These are phyloP conservation scores for Platanthera zijinensis DNA, from an alignment of 106 monocot genomes.

Conservation along the genomic window DNA sequence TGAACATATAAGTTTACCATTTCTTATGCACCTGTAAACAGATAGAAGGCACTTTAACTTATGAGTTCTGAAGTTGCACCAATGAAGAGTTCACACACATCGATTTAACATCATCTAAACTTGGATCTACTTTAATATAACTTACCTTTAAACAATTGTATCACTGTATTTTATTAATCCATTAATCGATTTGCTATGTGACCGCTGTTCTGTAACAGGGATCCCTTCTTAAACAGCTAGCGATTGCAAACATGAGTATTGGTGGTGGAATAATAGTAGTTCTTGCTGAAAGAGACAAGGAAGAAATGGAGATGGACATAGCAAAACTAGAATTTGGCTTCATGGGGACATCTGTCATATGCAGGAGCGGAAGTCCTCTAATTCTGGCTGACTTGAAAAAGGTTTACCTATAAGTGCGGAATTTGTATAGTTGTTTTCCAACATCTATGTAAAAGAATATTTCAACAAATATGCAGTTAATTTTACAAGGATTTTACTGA, in stretches of 20 bases:
- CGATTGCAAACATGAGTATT: slow-evolving; percentile 88
- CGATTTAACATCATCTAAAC: no score
- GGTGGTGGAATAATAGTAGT: slow-evolving; percentile 90
- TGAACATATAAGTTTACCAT: no score
- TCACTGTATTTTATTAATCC: slow-evolving; percentile 1
- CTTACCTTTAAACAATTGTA: not conserved
- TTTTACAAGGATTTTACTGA: not conserved
- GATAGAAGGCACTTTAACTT: no score
- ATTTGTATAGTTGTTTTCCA: not conserved
- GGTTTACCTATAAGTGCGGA: slow-evolving; percentile 21
- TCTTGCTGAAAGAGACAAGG: slow-evolving; percentile 90
- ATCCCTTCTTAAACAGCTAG: slow-evolving; percentile 82
- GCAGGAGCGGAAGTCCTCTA: slow-evolving; percentile 93
- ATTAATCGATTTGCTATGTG: not conserved
- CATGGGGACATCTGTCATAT: slow-evolving; percentile 95
- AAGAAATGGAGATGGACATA: slow-evolving; percentile 97
- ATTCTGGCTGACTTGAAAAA: slow-evolving; percentile 95
- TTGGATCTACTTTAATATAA: no score
- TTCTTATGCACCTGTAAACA: no score
- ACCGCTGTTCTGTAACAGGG: not conserved
- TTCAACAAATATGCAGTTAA: not conserved
- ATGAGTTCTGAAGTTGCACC: no score
- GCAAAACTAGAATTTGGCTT: slow-evolving; percentile 93
- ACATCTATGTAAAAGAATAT: not conserved
- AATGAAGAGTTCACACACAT: no score